Evolutionary conservation across 352 stramenopile species (phyloP), one percentile per base, ranked within the genome.

Genomic region (Globisporangium spiculum): DNA sequence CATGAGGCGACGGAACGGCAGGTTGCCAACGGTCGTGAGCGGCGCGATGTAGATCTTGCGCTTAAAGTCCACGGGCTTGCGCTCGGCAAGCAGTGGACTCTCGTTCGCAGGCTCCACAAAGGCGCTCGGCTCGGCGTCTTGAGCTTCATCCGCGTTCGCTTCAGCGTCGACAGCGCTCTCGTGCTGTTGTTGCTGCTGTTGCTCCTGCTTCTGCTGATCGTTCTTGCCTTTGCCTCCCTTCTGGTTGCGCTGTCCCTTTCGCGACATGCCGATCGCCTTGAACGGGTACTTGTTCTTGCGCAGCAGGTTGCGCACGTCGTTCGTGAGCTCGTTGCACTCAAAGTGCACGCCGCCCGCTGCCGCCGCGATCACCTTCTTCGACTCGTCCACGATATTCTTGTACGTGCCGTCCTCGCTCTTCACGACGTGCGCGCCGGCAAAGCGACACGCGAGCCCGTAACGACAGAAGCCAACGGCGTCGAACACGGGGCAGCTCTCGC

Each of bases 1-100:
- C 78, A 99, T 84, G 55, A 99, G 85, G 5, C 97, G 88, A 57
- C 98, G 93, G 82, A 99, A 99, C 5, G 98, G 98, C 30, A 99
- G 74, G 75, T 99, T 99, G n/a, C 98, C 98, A 1, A 99, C 97
- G 1, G 98, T 99, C 32, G 98, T 99, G 18, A 99, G 88, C 9
- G 98, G 98, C 10, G 97, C 98, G 27, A 99, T 83, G 81, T 99
- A 99, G 30, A 99, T 97, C 78, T 99, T 99, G 67, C 92, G 90
- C 56, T 96, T 89, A 70, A 99, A 99, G 72, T 99, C 95, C 59
- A 99, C 88, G 0, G 94, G 88, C 68, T 98, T 96, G 57, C 89
- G 89, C 70, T 97, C 91, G 0, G 83, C 58, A 4, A 89, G 55
- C 52, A 91, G 63, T 14, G 81, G 65, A 24, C 73, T 81, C 60